Conservation (phyloP, 495 filamentous ascomycete species). For the Penicillium cosmopolitanum region DNA sequence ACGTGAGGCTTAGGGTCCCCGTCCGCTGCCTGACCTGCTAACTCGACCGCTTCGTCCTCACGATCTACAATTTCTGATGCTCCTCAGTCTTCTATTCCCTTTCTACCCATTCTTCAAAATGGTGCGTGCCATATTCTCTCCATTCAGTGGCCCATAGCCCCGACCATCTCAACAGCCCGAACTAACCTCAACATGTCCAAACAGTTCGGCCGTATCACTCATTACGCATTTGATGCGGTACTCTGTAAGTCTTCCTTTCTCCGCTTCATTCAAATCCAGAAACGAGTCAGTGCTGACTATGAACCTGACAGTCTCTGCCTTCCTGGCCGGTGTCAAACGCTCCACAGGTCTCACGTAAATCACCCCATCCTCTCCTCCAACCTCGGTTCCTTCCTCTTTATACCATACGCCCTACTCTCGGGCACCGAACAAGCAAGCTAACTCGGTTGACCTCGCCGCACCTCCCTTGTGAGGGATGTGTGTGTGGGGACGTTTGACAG, state of each 20-base stretch:
- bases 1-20: slow-evolving; percentile 25
- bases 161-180: not conserved
- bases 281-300: slow-evolving; percentile 27
- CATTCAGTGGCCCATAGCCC: not conserved
- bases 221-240: slow-evolving; percentile 97
- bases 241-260: slow-evolving; percentile 63
- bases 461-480: slow-evolving; percentile 31
- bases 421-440: slow-evolving; percentile 24
- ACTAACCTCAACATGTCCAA: slow-evolving; percentile 20
- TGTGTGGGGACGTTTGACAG: slow-evolving; percentile 50
- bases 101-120: not conserved
- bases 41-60: not conserved
- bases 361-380: slow-evolving; percentile 17
- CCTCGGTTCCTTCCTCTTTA: slow-evolving; percentile 4
- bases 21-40: slow-evolving; percentile 18
- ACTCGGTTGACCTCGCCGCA: slow-evolving; percentile 39
- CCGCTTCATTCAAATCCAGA: slow-evolving; percentile 5
- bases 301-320: slow-evolving; percentile 73
- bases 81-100: not conserved
- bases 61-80: slow-evolving; percentile 8
- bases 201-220: slow-evolving; percentile 88
- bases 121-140: not conserved
- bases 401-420: slow-evolving; percentile 2
- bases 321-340: slow-evolving; percentile 94
- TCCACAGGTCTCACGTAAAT: slow-evolving; percentile 96